Evolutionary conservation across 495 filamentous ascomycete genomes (phyloP), one percentile per base, ranked within the genome.

Genomic region (Annulohypoxylon stygium): DNA sequence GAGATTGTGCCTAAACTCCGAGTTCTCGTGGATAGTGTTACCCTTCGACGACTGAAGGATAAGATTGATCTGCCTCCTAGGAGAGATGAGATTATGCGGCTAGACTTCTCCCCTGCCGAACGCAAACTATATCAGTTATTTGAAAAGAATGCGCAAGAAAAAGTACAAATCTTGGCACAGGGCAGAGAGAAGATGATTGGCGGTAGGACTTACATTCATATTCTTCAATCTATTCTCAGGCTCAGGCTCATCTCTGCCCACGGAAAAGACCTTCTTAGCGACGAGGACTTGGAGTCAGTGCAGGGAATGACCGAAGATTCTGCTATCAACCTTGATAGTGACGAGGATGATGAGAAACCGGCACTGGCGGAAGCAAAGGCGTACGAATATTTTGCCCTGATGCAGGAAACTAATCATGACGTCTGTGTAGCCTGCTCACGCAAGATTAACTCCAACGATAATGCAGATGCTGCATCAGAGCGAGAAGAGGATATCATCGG

Each of bases 21-120:
- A 14, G 86, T 97, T n/a, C 86, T 99, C 18, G 93, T 99, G 14
- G 93, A 97, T 75, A 95, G 92, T 43, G 91, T 99, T 64, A 97
- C 96, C 0, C 82, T 99, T 20, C 90, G 96, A n/a, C 92, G 96
- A 25, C 83, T 95, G 50, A 99, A 99, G 80, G 93, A 97, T 78
- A 92, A 89, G 77, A 95, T 98, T 63, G 85, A 95, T 74, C 85
- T 97, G 4, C 94, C 95, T 2, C 81, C 86, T 20, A 89, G 95
- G 1, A 83, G 84, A 2, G 95, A 98, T 70, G 81, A 91, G 58
- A 87, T 94, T 9, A 83, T 95, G 18, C 82, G 80, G 83, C 74
- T 96, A 79, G 61, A 89, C 78, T 82, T 90, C 64, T 83, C 79
- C 58, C 71, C 79, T 0, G 79, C 84, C 3, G 88, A 90, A 78